These are phyloP conservation scores for Ilyonectria robusta DNA, from an alignment of 2,329 filamentous ascomycete species.

Conservation along the genomic window DNA sequence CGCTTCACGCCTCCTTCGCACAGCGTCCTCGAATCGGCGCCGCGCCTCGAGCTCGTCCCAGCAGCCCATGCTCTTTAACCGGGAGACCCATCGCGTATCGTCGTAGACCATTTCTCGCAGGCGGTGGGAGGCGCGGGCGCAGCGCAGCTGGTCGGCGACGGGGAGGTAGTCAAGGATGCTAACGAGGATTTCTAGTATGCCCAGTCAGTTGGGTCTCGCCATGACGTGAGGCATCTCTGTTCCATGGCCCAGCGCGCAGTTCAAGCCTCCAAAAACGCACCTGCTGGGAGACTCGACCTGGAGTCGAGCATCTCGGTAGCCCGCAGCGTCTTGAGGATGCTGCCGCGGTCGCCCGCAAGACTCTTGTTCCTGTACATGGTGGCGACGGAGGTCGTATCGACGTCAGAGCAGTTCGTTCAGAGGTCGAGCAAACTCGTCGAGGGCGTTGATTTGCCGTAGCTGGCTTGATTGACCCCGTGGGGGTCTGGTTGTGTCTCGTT, in stretches of 20 bases:
- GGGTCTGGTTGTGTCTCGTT: conserved; percentile 29
- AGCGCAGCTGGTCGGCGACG: conserved; percentile 86
- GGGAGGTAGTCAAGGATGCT: conserved; percentile 91
- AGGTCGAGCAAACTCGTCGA: conserved; percentile 2
- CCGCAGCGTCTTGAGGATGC: conserved; percentile 83
- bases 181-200: conserved; percentile 81
- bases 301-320: conserved; percentile 84
- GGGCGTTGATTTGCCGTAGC: background rate
- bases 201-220: conserved; percentile 23
- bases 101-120: conserved; percentile 99
- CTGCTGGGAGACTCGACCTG: conserved; percentile 86
- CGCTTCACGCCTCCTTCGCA: conserved; percentile 73
- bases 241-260: background rate
- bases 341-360: conserved; percentile 56
- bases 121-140: conserved; percentile 86
- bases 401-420: background rate
- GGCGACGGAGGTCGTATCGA: conserved; percentile 13
- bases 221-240: background rate
- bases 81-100: conserved; percentile 93
- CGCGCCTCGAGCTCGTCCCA: conserved; percentile 94
- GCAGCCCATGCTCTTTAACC: conserved; percentile 87
- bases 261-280: conserved; percentile 60
- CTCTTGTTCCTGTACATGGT: conserved; percentile 62
- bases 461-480: conserved; percentile 10
- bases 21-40: conserved; percentile 81